Evolutionary conservation across 2,329 filamentous ascomycete species (phyloP), one percentile per base, ranked within the genome.

Genomic region (Colletotrichum euphorbiae): DNA sequence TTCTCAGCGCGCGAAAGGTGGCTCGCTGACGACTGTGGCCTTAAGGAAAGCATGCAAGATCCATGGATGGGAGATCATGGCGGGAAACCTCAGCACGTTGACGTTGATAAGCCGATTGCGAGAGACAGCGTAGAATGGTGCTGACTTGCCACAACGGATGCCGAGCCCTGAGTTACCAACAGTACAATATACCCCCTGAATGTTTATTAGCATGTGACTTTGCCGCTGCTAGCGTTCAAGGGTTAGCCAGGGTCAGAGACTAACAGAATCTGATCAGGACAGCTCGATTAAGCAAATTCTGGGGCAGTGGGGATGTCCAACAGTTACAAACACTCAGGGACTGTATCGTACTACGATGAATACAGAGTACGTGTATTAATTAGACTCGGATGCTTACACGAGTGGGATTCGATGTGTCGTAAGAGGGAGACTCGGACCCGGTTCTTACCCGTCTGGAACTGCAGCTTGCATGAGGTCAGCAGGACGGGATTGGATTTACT

Each of bases 341-440:
- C n/a, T n/a, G n/a, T n/a, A n/a, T n/a, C n/a, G n/a, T n/a, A 61
- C 46, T 28, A 33, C 55, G 38, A 40, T 17, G 40, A n/a, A 33
- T 52, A 60, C 46, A 24, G 40, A n/a, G 17, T 52, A 60, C 46
- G 28, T 45, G 62, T 42, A 38, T 52, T 61, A 24, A 38, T 52
- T 61, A 24, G 48, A 57, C 36, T 43, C 46, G 58, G 46, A 52
- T 52, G 46, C 58, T 52, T 43, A 24, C 46, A 52, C 52, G 54
- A 51, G 40, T 48, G 15, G 28, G 28, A 55, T 38, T 17, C 28
- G 40, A 17, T 46, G 50, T 38, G 36, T 33, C 33, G 58, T 28
- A 19, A 52, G 33, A 61, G 54, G 31, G 43, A 17, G 31, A 42
- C 42, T 62, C 50, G 59, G 38, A 55, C 48, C 50, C 50, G 38